Conservation (phyloP, 371 early-diverging fungal genomes). For the Nematocida sp. region DNA sequence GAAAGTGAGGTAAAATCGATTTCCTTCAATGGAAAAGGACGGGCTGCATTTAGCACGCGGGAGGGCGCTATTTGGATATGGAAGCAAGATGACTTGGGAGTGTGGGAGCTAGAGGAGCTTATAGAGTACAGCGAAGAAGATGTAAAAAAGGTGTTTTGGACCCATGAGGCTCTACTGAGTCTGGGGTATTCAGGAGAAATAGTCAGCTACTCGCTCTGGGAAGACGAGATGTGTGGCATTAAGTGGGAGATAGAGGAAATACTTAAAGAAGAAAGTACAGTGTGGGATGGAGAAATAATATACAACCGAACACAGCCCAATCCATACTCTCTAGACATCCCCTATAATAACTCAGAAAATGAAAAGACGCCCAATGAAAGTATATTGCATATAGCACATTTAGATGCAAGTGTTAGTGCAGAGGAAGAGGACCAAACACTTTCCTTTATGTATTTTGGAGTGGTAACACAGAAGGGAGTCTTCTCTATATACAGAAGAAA, state of each 20-base stretch:
- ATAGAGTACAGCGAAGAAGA: conserved; percentile 55
- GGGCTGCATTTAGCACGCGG: conserved; percentile 31
- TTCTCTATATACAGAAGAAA: conserved; percentile 8
- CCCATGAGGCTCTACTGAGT: not conserved
- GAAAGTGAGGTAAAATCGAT: conserved; percentile 36
- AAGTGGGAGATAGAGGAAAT: conserved; percentile 52
- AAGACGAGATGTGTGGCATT: conserved; percentile 35
- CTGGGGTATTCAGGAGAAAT: conserved; percentile 27
- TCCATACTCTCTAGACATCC: too few relatives aligned
- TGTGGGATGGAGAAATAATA: conserved; percentile 45
- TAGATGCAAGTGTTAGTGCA: too few relatives aligned
- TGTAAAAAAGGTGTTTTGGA: conserved; percentile 29
- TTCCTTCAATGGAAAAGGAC: not conserved
- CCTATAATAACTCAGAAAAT: too few relatives aligned
- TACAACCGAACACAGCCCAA: too few relatives aligned
- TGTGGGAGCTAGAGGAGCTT: conserved; percentile 52
- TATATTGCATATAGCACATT: too few relatives aligned
- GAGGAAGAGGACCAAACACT: not conserved
- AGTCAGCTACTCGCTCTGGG: conserved; percentile 39
- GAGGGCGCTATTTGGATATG: conserved; percentile 46
- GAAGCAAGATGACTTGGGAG: conserved; percentile 1
- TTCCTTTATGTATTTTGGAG: not conserved
- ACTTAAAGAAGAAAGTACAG: conserved; percentile 11
- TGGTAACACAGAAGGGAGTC: conserved; percentile 26
- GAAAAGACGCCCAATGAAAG: too few relatives aligned